These are phyloP conservation scores for Microbotryum lychnidis-dioicae DNA, from an alignment of 1,284 basidiomycete genomes.

Conservation along the genomic window DNA sequence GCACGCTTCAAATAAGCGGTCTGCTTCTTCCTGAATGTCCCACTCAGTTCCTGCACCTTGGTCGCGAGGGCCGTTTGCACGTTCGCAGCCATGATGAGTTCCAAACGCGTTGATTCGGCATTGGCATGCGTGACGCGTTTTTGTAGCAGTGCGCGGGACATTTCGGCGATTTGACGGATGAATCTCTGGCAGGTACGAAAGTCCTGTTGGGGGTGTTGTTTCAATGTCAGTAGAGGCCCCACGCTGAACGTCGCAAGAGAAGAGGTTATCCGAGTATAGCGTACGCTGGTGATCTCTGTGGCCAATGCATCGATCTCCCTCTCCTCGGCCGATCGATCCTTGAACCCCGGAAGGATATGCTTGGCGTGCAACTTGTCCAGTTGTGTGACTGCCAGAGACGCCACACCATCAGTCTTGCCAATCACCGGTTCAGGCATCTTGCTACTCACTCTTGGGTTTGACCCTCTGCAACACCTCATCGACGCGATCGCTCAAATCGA, in stretches of 20 bases:
- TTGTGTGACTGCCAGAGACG: constrained; percentile 50
- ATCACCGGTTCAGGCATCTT: neutral
- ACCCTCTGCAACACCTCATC: constrained; percentile 63
- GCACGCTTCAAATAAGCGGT: constrained; percentile 92
- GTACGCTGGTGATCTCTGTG: constrained; percentile 74
- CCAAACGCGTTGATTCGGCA: constrained; percentile 38
- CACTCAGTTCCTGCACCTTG: constrained; percentile 85
- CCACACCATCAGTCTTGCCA: neutral
- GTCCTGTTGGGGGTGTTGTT: constrained; percentile 50
- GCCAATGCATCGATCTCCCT: constrained; percentile 83
- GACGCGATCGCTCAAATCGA: constrained; percentile 81
- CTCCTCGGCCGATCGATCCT: constrained; percentile 87
- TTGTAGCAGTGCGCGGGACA: constrained; percentile 11
- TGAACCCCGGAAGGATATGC: constrained; percentile 89
- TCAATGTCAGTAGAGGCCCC: constrained; percentile 4
- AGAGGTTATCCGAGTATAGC: constrained; percentile 20
- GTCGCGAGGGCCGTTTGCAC: constrained; percentile 94
- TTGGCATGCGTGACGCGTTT: constrained; percentile 37
- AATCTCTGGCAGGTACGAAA: constrained; percentile 53
- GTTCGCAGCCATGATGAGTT: constrained; percentile 72
- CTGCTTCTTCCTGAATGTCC: constrained; percentile 94
- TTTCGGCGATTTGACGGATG: constrained; percentile 60
- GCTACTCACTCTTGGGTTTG: constrained; percentile 65
- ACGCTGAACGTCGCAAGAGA: neutral
- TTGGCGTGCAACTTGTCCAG: constrained; percentile 93